phyloP scores from a whole-genome alignment of 495 filamentous ascomycete species.

The Hypoxylon rickii region DNA sequence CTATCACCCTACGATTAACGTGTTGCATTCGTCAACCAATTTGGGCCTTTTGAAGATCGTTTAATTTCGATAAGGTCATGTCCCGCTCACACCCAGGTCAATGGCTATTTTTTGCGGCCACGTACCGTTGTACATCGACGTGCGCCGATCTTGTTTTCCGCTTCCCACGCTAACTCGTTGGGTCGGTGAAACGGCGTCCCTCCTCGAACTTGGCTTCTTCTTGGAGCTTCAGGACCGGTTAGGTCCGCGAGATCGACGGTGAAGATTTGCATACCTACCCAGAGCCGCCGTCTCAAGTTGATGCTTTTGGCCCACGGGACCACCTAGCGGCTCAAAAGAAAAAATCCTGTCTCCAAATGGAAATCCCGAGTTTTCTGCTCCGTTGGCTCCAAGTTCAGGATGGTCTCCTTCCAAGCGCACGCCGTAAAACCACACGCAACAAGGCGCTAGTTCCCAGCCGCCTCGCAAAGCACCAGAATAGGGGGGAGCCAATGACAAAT shows the following conservation, averaged over 20 bases:
- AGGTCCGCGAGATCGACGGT: constrained; percentile 33
- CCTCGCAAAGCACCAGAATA: background rate
- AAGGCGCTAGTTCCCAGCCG: constrained; percentile 4
- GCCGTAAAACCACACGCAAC: no score
- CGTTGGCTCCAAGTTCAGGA: constrained; percentile 18
- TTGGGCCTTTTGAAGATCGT: constrained; percentile 34
- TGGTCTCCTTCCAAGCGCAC: constrained; percentile 2
- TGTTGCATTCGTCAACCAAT: constrained; percentile 34
- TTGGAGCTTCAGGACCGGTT: constrained; percentile 31
- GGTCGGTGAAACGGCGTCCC: constrained; percentile 19
- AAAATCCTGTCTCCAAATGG: constrained; percentile 21
- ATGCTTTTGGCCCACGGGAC: constrained; percentile 23
- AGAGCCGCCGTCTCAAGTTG: constrained; percentile 35
- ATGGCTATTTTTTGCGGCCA: constrained; percentile 26
- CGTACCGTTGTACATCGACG: constrained; percentile 23
- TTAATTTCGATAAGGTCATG: constrained; percentile 40
- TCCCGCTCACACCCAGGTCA: constrained; percentile 27
- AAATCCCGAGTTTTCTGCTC: constrained; percentile 20
- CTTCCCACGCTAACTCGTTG: constrained; percentile 21
- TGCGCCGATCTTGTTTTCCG: constrained; percentile 34
- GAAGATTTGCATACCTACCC: constrained; percentile 29
- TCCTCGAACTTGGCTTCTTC: constrained; percentile 25
- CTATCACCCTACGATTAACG: constrained; percentile 27
- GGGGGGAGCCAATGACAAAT: background rate
- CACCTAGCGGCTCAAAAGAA: constrained; percentile 24